Evolutionary conservation across 768 basidiomycete genomes (phyloP).

Genomic region (Collybiopsis luxurians): DNA sequence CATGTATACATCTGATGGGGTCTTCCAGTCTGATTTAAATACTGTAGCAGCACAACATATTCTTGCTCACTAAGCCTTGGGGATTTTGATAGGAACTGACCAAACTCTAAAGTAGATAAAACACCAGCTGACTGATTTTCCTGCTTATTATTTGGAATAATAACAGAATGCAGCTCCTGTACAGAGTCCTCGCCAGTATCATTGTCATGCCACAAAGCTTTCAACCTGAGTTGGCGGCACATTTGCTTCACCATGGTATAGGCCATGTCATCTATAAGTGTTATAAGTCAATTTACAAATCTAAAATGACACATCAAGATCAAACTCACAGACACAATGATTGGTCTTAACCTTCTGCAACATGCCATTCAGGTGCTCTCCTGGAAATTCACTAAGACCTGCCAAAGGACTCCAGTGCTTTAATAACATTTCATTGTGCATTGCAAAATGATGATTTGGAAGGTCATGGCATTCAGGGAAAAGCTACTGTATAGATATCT

Average conservation of each 20-base stretch:
- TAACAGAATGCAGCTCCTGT: too few species aligned
- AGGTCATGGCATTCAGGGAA: background rate
- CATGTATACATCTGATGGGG: too few species aligned
- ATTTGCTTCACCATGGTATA: background rate
- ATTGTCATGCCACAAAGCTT: background rate
- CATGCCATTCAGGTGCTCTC: constrained; percentile 13
- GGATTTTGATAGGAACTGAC: too few species aligned
- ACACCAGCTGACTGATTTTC: too few species aligned
- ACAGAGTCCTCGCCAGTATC: too few species aligned
- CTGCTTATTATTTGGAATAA: too few species aligned
- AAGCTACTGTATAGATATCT: background rate
- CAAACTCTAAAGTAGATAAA: too few species aligned
- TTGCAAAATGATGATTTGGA: constrained; percentile 13
- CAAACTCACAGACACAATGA: background rate
- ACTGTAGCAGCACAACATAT: too few species aligned
- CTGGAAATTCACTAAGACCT: constrained; percentile 12
- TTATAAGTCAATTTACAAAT: background rate
- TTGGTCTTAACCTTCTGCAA: constrained; percentile 10
- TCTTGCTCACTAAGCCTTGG: too few species aligned
- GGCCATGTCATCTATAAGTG: background rate
- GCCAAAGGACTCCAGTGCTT: constrained; percentile 14
- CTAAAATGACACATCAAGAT: background rate
- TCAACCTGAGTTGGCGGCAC: background rate
- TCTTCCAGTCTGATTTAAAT: too few species aligned
- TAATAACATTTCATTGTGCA: constrained; percentile 8